Base-by-base conservation (phyloP, 768 basidiomycete species). In the Amanita subjunquillea region DNA sequence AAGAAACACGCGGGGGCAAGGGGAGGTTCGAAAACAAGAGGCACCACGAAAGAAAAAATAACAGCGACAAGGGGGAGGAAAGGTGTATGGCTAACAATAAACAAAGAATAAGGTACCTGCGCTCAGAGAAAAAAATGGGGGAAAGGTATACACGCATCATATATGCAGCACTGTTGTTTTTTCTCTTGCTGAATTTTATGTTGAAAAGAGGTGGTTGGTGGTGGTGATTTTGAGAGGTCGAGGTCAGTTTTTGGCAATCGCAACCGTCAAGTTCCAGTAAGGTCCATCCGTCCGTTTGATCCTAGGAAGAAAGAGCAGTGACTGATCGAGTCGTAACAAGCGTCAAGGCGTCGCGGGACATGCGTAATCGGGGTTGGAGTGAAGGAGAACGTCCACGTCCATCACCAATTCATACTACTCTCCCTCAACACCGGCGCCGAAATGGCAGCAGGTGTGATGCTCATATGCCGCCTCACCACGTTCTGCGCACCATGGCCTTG, bases 401-500 rank as follows among this genome's bases (percentile, higher is more conserved):
- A 54, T 54, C 72, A 91, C 87, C 88, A 91, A 65, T 89, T 87
- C 80, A 91, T 80, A 58, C 82, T 91, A 67, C 83, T 91, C 69
- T 88, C 85, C 62, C 78, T 72, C 67, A 92, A 62, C 55, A 90
- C 77, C 20, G 90, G 89, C 48, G 85, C 78, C 2, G 83, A 85
- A 55, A 91, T 91, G 36, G 79, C 69, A 17, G 65, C 74, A n/a
- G 85, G 75, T 25, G 73, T 62, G 13, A 54, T 41, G 38, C 87
- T 73, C 20, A 42, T 22, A 54, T 74, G 70, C 59, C 81, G 71
- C 45, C 86, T 73, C 69, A 78, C 52, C 73, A 75, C 74, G 78
- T 76, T 58, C 56, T 54, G 57, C 54, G 56, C 46, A 36, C 34
- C 41, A n/a, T 51, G 51, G 42, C 55, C 54, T 25, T 47, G 46